Percentiles rank a stretch among this genome's conserved stretches.
phyloP scores from a whole-genome alignment of 2,329 filamentous ascomycete genomes.

The Nannizzia gypsea region DNA sequence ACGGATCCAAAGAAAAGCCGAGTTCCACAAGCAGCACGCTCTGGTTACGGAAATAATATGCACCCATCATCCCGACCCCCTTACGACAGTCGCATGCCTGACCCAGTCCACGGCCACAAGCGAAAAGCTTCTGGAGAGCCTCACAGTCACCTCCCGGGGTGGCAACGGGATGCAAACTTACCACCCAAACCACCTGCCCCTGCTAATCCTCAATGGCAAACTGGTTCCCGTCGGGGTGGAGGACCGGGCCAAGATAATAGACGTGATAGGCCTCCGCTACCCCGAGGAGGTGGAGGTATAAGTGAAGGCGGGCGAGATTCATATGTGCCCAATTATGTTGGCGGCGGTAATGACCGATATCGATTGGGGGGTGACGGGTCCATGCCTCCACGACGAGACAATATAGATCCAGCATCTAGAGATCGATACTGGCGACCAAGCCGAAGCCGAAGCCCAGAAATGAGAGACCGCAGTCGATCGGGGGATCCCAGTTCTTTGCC shows the following conservation, averaged over 20 bases:
- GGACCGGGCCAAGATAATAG: slow-evolving; percentile 13
- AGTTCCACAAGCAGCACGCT: slow-evolving; percentile 26
- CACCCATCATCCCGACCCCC: slow-evolving; percentile 20
- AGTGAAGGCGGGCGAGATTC: slow-evolving; percentile 24
- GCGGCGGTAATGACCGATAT: slow-evolving; percentile 8
- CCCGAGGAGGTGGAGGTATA: slow-evolving; percentile 15
- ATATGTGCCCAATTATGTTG: slow-evolving; percentile 28
- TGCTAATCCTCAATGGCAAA: slow-evolving; percentile 19
- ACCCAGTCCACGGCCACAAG: slow-evolving; percentile 14
- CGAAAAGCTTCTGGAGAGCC: slow-evolving; percentile 18
- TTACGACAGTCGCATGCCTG: slow-evolving; percentile 18
- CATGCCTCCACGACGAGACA: slow-evolving; percentile 8
- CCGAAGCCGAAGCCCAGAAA: slow-evolving; percentile 10
- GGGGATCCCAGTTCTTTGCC: slow-evolving; percentile 5
- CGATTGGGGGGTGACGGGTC: slow-evolving; percentile 3
- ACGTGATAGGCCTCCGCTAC: slow-evolving; percentile 19
- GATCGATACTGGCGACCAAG: slow-evolving; percentile 12
- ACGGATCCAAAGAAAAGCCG: slow-evolving; percentile 25
- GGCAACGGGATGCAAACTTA: slow-evolving; percentile 24
- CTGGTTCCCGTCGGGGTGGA: slow-evolving; percentile 20
- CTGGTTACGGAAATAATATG: slow-evolving; percentile 19
- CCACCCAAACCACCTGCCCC: slow-evolving; percentile 29
- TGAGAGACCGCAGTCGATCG: slow-evolving; percentile 9
- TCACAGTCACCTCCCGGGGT: slow-evolving; percentile 18
- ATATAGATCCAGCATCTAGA: slow-evolving; percentile 4